Base-by-base conservation (phyloP, 768 basidiomycete genomes). In the Lyophyllum atratum region DNA sequence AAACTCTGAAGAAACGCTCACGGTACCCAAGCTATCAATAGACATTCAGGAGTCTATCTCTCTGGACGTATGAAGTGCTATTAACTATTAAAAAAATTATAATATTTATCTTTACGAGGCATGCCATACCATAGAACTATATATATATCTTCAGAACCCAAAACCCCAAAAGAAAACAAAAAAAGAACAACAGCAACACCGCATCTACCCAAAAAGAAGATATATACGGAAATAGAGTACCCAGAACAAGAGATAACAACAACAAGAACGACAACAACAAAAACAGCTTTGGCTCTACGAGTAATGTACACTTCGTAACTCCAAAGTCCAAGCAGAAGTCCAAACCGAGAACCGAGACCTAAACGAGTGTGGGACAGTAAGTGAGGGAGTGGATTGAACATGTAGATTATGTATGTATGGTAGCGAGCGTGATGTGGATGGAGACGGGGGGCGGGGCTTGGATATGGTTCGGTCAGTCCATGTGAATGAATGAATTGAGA, bases 61-160 rank as follows among this genome's bases (percentile, higher is more conserved):
- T 9, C 34, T 5, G 17, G 34, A 37, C 11, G 11, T 15, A 5
- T 9, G 34, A 4, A 3, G 34, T 37, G 17, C 42, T 3, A 59
- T 55, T 48, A 51, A 45, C 48, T n/a, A n/a, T n/a, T 37, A 9
- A 55, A 52, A 21, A 54, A 51, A 33, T 19, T 59, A 37, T 37
- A 37, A 55, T 40, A 54, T 55, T 47, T 31, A 59, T 44, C 28
- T 44, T 19, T 25, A 59, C 14, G 34, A 48, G 40, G 37, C n/a
- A 49, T 22, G 43, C 25, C 54, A 47, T 51, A 29, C 26, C 34
- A 12, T 25, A 44, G 43, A 19, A 46, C 31, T 44, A 24, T 55
- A 54, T 29, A 50, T 25, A 42, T 55, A 44, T 21, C 24, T 25
- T 15, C 28, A 31, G 29, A 48, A 25, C 17, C 42, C 26, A 33